Evolutionary conservation across 805 yeast species (phyloP), one percentile per base, ranked within the genome.

Genomic region (Candida nanaspora): DNA sequence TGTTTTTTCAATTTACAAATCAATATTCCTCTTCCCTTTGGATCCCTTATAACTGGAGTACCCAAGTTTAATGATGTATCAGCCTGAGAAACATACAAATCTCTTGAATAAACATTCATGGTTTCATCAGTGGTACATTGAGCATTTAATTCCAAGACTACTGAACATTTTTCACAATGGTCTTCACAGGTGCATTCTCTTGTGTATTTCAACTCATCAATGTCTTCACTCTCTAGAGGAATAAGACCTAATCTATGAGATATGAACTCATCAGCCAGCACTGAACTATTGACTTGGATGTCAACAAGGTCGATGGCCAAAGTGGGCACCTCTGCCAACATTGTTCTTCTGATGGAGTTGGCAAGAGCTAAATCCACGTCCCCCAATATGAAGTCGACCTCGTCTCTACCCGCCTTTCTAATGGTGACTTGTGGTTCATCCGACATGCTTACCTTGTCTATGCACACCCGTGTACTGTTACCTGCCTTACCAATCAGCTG

Each of bases 161-260:
- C 98, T 4, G 95, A 82, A 66, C 99, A 93, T 62, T 84, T 82
- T 45, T 87, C 89, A 66, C 99, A 93, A 66, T 93, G 91, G 58
- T 89, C 94, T 61, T 93, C 98, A 69, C 99, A 93, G 34, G 95
- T 89, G 63, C 99, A 93, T 61, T 93, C 98, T 58, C 97, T 76
- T 23, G 94, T 82, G 65, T 89, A 91, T 46, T 86, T 80, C 48
- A 91, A 68, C 46, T 80, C 75, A 38, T 87, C 96, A 35, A 89
- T 87, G 45, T 86, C 91, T 33, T 79, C 78, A 52, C 94, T 80
- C 49, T 82, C 83, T 36, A 93, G 69, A 2, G 99, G 99, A 45
- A 93, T 79, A 41, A 93, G 70, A 33, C 99, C 99, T 46, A 93
- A 66, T 58, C 99, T 72, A 63, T 93, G 99, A 25, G 97, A 80